Percentiles rank a stretch among this genome's conserved stretches.
phyloP scores from a whole-genome alignment of 768 basidiomycete species.

The Calocybe cyanea region DNA sequence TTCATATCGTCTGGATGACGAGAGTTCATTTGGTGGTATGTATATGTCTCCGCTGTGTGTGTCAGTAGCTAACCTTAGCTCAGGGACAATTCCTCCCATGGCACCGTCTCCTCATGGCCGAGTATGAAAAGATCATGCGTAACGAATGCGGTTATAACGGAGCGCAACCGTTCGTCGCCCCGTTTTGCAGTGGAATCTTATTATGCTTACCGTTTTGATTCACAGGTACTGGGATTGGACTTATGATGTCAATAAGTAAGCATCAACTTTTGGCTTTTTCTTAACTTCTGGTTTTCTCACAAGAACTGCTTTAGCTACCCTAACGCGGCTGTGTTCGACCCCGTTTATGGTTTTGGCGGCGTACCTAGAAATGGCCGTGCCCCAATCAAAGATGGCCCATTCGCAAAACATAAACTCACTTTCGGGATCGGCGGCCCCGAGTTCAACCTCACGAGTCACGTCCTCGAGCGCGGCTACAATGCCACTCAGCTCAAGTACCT shows the following conservation, averaged over 20 bases:
- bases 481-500: constrained; percentile 8
- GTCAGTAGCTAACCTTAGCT: no score
- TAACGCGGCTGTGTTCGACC: constrained; percentile 9
- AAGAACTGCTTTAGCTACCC: background rate
- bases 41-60: no score
- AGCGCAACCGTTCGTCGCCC: constrained; percentile 16
- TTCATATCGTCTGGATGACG: constrained; percentile 28
- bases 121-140: constrained; percentile 21
- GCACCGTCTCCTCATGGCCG: constrained; percentile 21
- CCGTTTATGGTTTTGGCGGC: constrained; percentile 10
- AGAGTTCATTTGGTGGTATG: constrained; percentile 29
- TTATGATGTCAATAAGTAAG: constrained; percentile 1
- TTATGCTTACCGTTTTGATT: background rate
- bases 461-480: constrained; percentile 17
- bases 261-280: no score
- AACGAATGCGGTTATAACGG: constrained; percentile 23
- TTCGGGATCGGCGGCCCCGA: constrained; percentile 12
- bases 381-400: constrained; percentile 10
- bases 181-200: no score
- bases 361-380: constrained; percentile 13
- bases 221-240: constrained; percentile 14
- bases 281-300: no score
- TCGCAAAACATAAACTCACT: constrained; percentile 2
- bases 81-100: constrained; percentile 23
- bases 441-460: constrained; percentile 3